These are phyloP conservation scores for Trifolium dubium DNA, from an alignment of 306 rosid species.

Conservation along the genomic window DNA sequence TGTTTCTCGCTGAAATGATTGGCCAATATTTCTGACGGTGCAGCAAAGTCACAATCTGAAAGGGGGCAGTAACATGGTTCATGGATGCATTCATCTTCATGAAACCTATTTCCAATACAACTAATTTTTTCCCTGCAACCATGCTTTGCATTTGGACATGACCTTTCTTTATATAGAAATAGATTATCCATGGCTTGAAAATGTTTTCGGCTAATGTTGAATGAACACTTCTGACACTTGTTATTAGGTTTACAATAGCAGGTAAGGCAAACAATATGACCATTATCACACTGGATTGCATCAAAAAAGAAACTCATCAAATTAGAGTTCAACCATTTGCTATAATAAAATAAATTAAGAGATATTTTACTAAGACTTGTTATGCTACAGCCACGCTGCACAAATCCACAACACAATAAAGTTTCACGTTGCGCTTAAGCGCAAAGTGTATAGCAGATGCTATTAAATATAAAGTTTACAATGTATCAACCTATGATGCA, in stretches of 20 bases:
- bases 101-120: neutral
- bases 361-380: neutral
- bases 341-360: no score
- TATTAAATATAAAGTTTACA: no score
- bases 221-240: neutral
- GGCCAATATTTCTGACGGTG: neutral
- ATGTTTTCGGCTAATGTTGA: neutral
- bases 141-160: neutral
- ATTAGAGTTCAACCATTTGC: neutral
- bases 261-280: neutral
- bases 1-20: neutral
- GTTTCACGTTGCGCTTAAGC: no score
- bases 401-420: no score
- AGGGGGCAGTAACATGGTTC: neutral
- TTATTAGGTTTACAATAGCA: neutral
- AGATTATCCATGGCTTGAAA: conserved; percentile 52
- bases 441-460: no score
- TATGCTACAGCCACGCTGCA: no score
- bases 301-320: neutral
- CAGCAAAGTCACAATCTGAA: neutral
- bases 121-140: neutral
- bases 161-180: neutral
- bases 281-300: neutral
- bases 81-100: neutral
- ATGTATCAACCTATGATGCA: no score